Evolutionary conservation across 148 eudicot genomes (phyloP), one percentile per base, ranked within the genome.

Genomic region (Spergularia marina): DNA sequence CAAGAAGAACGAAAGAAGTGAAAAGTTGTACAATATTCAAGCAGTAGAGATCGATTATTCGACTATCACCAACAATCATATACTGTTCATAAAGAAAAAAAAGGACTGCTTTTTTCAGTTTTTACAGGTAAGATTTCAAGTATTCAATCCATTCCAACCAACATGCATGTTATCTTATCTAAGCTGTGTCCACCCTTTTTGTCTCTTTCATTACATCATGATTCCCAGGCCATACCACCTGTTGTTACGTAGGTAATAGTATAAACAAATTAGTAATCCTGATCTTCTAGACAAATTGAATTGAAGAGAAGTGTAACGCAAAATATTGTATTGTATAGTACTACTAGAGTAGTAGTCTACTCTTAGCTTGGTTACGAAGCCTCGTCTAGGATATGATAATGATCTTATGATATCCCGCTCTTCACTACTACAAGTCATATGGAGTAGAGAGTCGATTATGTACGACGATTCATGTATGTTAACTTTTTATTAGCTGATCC

Each of bases 1-100:
- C 84, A 84, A 78, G 85, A 83, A 82, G 93, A 85, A 82, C 86
- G 97, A 78, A 83, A 70, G 63, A 86, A 86, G 76, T 84, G 74
- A 79, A 58, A 30, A 53, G n/a, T 25, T 73, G 77, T 56, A 80
- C 66, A 80, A 36, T 64, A n/a, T 20, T 70, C 39, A 58, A 70
- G 25, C 70, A 62, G 36, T 68, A 60, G 44, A 69, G 75, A 69
- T 44, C 36, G 9, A 70, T 70, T 49, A 61, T 70, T 30, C 4
- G 36, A 30, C 4, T 30, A 30, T 30, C 36, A 9, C 49, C 49
- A 44, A 44, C 20, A 53, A 61, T 21, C 63, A 40, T 54, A 23
- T 25, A 54, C 52, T 44, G 34, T n/a, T 10, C 34, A 18, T 16
- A 17, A 21, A 4, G 13, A 7, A 15, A 30, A 53, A 53, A 20